These are phyloP conservation scores for Aspergillus diversus DNA, from an alignment of 495 filamentous ascomycete species.

Conservation along the genomic window DNA sequence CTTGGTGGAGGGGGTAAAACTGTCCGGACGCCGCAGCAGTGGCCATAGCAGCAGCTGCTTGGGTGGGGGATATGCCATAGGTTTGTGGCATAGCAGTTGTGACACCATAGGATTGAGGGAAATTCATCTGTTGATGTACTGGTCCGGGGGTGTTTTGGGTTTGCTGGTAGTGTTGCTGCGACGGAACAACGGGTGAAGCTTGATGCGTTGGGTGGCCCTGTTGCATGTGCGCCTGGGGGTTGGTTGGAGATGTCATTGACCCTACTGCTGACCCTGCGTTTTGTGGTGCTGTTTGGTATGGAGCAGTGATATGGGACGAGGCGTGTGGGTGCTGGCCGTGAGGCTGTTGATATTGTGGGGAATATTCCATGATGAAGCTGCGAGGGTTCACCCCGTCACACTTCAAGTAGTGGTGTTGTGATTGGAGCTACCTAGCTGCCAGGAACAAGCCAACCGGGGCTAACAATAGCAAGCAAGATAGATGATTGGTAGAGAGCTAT, in stretches of 20 bases:
- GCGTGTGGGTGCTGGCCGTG: slow-evolving; percentile 60
- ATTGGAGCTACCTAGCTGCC: slow-evolving; percentile 29
- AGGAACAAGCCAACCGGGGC: slow-evolving; percentile 28
- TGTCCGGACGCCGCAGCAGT: slow-evolving; percentile 59
- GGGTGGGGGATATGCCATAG: slow-evolving; percentile 56
- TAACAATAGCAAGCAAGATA: slow-evolving; percentile 19
- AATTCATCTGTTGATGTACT: slow-evolving; percentile 56
- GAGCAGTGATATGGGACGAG: slow-evolving; percentile 51
- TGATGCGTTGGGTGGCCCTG: slow-evolving; percentile 52
- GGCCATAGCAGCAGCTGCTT: slow-evolving; percentile 60
- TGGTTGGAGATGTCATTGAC: slow-evolving; percentile 56
- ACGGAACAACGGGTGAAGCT: slow-evolving; percentile 57
- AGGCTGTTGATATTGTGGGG: slow-evolving; percentile 58
- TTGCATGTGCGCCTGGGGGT: slow-evolving; percentile 56
- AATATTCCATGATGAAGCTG: slow-evolving; percentile 55
- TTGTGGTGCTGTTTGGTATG: slow-evolving; percentile 51
- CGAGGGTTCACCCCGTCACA: slow-evolving; percentile 36
- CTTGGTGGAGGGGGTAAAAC: slow-evolving; percentile 53
- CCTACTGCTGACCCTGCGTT: slow-evolving; percentile 51
- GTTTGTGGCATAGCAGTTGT: slow-evolving; percentile 50
- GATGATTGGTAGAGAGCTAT: slow-evolving; percentile 23
- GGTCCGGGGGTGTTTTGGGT: slow-evolving; percentile 49
- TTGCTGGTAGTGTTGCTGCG: slow-evolving; percentile 56
- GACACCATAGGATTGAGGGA: slow-evolving; percentile 55
- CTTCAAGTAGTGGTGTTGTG: slow-evolving; percentile 29